Conservation (phyloP, 2,329 filamentous ascomycete species). For the Pezicula radicicola region DNA sequence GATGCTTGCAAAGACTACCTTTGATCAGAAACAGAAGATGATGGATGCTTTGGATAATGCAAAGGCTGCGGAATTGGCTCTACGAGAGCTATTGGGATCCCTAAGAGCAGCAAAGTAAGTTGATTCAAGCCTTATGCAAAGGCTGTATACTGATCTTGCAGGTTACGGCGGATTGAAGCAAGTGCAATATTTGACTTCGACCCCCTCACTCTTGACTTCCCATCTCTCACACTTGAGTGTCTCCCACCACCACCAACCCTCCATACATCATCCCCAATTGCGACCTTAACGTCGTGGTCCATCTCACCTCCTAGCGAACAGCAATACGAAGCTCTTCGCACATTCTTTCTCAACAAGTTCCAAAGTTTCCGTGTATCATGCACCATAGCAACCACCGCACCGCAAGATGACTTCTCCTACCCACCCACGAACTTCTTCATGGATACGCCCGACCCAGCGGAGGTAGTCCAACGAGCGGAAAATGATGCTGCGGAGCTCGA, state of each 20-base stretch:
- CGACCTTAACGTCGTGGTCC: conserved; percentile 78
- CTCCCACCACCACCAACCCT: conserved; percentile 78
- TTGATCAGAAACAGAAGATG: conserved; percentile 61
- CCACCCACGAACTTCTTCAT: conserved; percentile 29
- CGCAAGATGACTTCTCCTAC: conserved; percentile 47
- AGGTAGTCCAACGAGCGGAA: conserved; percentile 29
- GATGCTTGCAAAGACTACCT: conserved; percentile 46
- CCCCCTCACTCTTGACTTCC: conserved; percentile 80
- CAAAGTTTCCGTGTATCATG: conserved; percentile 58
- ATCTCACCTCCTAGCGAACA: conserved; percentile 70
- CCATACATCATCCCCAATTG: conserved; percentile 72
- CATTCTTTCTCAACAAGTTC: conserved; percentile 66
- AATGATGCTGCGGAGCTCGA: conserved; percentile 49
- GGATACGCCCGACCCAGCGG: conserved; percentile 29
- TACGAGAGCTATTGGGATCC: conserved; percentile 78
- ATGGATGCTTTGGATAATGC: conserved; percentile 75
- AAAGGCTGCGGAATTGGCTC: conserved; percentile 77
- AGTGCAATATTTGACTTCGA: conserved; percentile 75
- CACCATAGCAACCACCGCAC: conserved; percentile 45
- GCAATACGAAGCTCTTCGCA: conserved; percentile 69
- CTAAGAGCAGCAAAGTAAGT: conserved; percentile 79
- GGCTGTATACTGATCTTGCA: conserved; percentile 25
- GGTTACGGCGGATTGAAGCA: conserved; percentile 51
- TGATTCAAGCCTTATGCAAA: background rate
- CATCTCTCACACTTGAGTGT: conserved; percentile 77